Evolutionary conservation across 1,284 basidiomycete genomes (phyloP).

Genomic region (Microbotryum lychnidis-dioicae): DNA sequence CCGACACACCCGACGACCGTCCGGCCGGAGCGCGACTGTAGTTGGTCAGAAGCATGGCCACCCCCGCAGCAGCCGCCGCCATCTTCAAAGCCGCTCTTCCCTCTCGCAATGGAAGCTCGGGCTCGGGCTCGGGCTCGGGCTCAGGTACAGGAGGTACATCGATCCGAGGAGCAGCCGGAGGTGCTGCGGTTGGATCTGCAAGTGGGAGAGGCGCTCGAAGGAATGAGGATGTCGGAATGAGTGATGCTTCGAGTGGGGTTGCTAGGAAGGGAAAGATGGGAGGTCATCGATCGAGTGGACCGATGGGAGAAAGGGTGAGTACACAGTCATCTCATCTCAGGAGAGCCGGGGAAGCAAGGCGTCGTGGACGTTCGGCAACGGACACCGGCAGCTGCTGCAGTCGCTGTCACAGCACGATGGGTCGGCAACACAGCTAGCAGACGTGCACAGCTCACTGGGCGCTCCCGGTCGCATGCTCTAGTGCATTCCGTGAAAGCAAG

Average conservation of each 20-base stretch:
- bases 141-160: neutral
- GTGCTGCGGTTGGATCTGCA: neutral
- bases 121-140: neutral
- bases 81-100: conserved; percentile 7
- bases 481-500: neutral
- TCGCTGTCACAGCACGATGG: neutral
- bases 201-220: conserved; percentile 3
- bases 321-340: too few species aligned
- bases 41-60: neutral
- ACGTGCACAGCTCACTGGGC: too few species aligned
- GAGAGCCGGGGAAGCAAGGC: too few species aligned
- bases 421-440: neutral
- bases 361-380: neutral
- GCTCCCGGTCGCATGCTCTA: neutral
- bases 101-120: neutral
- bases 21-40: too few species aligned
- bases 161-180: neutral
- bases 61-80: neutral
- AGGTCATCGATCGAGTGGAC: conserved; percentile 9
- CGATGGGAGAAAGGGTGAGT: conserved; percentile 31
- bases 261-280: conserved; percentile 9
- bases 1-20: too few species aligned
- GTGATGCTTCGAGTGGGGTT: conserved; percentile 8
- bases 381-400: neutral
- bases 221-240: conserved; percentile 30